A percentile compares a stretch with the other conserved stretches of the same genome.
Conservation (phyloP, 495 filamentous ascomycete species). For the Xylaria sp. region DNA sequence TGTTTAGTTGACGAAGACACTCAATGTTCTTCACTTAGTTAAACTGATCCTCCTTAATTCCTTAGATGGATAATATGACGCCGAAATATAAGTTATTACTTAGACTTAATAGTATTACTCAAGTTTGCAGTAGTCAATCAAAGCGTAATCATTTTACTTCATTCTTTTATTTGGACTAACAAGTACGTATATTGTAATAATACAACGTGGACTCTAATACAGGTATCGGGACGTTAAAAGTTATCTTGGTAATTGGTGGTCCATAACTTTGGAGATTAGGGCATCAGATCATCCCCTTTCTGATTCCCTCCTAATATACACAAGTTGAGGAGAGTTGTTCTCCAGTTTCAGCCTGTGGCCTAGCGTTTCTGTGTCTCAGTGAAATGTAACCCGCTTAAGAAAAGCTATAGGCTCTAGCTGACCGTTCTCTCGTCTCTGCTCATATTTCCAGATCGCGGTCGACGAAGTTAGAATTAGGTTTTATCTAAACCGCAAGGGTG, state of each 20-base stretch:
- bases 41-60: neutral
- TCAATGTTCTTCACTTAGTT: neutral
- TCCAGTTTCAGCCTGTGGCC: too few relatives aligned
- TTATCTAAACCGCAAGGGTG: neutral
- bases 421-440: neutral
- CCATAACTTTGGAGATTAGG: neutral
- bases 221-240: neutral
- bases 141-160: neutral
- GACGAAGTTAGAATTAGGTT: constrained; percentile 3
- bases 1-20: neutral
- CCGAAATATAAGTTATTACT: neutral
- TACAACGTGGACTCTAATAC: neutral
- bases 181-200: neutral
- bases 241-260: neutral
- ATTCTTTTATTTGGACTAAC: neutral
- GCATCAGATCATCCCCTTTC: neutral
- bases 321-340: neutral
- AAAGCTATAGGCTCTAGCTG: neutral
- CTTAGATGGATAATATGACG: neutral
- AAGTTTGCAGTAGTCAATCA: too few relatives aligned
- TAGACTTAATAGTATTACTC: neutral
- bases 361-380: neutral
- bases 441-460: neutral
- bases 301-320: neutral
- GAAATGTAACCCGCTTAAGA: neutral